A percentile compares a stretch with the other conserved stretches of the same genome.
Evolutionary conservation across 768 basidiomycete species (phyloP).

Genomic region (Sporobolomyces phaffii): DNA sequence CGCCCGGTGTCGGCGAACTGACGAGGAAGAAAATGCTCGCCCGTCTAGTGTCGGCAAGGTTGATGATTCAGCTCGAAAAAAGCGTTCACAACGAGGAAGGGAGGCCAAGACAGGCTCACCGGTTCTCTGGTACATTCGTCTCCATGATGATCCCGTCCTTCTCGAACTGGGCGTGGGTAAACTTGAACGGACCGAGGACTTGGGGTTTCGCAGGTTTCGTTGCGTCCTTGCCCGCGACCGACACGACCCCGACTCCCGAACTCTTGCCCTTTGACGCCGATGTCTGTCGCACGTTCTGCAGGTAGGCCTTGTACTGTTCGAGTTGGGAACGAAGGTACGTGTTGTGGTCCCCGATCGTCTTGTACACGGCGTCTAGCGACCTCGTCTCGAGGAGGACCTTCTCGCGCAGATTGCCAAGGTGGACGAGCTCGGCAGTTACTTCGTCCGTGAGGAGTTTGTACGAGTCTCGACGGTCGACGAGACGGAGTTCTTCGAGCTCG

Average conservation of each 20-base stretch:
- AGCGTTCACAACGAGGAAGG: conserved; percentile 43
- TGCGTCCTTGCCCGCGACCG: conserved; percentile 85
- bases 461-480: conserved; percentile 73
- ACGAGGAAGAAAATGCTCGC: conserved; percentile 99
- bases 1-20: conserved; percentile 92
- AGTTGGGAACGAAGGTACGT: conserved; percentile 91
- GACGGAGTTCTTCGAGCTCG: conserved; percentile 82
- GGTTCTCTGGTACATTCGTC: conserved; percentile 96
- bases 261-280: conserved; percentile 81
- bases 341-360: conserved; percentile 99
- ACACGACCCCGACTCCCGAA: conserved; percentile 86
- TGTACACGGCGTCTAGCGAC: conserved; percentile 92
- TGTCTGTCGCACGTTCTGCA: conserved; percentile 92
- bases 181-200: conserved; percentile 89
- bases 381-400: conserved; percentile 89
- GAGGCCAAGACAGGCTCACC: conserved; percentile 55
- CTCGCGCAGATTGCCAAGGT: conserved; percentile 91
- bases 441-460: conserved; percentile 97
- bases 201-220: conserved; percentile 69
- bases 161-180: conserved; percentile 95
- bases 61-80: not conserved
- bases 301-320: conserved; percentile 98
- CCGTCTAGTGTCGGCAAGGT: conserved; percentile 56
- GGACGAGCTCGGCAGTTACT: conserved; percentile 86
- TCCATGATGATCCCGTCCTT: conserved; percentile 99